A percentile compares a stretch with the other conserved stretches of the same genome.
Evolutionary conservation across 2,329 filamentous ascomycete species (phyloP).

Genomic region (Chalaropsis thielavioides): DNA sequence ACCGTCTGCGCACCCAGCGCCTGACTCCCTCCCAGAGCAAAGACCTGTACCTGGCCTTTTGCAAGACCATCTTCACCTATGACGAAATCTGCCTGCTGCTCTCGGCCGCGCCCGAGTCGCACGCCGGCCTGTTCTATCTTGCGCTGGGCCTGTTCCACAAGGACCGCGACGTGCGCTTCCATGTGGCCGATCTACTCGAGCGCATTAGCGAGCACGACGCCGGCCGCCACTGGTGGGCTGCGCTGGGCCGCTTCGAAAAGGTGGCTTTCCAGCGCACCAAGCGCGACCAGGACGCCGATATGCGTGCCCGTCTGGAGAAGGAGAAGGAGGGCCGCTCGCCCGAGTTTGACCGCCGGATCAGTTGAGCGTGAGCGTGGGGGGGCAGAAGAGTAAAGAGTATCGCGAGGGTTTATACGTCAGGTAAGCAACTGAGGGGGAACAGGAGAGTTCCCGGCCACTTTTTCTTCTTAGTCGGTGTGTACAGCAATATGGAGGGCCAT

Average conservation of each 20-base stretch:
- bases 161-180: constrained; percentile 60
- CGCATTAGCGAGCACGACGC: constrained; percentile 76
- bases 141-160: constrained; percentile 87
- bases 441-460: neutral
- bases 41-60: constrained; percentile 72
- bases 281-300: constrained; percentile 45
- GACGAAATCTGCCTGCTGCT: constrained; percentile 76
- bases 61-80: constrained; percentile 61
- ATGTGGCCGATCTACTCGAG: constrained; percentile 66
- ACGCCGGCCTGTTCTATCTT: constrained; percentile 81
- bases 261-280: constrained; percentile 69
- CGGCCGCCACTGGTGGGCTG: constrained; percentile 83
- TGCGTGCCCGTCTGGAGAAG: constrained; percentile 32
- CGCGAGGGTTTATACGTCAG: neutral
- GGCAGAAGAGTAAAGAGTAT: neutral
- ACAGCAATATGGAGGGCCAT: neutral
- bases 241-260: constrained; percentile 75
- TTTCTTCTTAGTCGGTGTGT: too few relatives aligned
- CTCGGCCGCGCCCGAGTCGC: constrained; percentile 67
- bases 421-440: neutral
- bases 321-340: constrained; percentile 26
- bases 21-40: constrained; percentile 61
- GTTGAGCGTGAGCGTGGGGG: constrained; percentile 25
- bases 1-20: constrained; percentile 71
- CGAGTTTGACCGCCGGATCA: constrained; percentile 34